Conservation (phyloP, 768 basidiomycete genomes). For the Lactarius indigo region DNA sequence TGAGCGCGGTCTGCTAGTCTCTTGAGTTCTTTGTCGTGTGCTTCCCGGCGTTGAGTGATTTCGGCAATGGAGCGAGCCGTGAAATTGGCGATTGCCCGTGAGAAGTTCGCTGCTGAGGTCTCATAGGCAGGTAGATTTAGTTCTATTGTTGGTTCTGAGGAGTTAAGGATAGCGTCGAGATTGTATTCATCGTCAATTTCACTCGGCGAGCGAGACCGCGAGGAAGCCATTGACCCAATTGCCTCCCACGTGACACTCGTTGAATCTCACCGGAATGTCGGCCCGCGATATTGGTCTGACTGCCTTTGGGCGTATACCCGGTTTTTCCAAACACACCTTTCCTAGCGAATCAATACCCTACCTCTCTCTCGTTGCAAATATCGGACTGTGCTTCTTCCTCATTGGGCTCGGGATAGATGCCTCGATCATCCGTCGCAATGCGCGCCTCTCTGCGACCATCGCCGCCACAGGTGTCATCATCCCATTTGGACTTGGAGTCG, state of each 20-base stretch:
- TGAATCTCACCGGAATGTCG: too few species aligned
- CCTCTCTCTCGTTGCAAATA: slow-evolving; percentile 82
- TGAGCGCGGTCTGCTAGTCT: slow-evolving; percentile 39
- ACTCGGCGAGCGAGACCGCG: too few species aligned
- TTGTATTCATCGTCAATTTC: background rate
- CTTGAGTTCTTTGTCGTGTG: background rate
- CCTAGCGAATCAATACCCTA: slow-evolving; percentile 67
- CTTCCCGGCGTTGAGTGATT: background rate
- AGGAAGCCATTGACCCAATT: too few species aligned
- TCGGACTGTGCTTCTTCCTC: slow-evolving; percentile 84
- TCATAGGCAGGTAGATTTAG: background rate
- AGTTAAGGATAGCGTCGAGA: background rate
- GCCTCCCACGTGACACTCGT: too few species aligned
- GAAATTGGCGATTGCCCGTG: background rate
- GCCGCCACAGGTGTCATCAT: slow-evolving; percentile 81
- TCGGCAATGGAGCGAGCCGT: background rate
- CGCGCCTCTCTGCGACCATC: slow-evolving; percentile 60
- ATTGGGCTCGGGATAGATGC: slow-evolving; percentile 91
- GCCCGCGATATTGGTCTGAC: too few species aligned
- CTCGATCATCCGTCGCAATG: slow-evolving; percentile 73
- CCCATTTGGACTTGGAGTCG: slow-evolving; percentile 84
- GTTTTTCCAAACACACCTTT: slow-evolving; percentile 85
- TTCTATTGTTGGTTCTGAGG: background rate
- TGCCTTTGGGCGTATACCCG: slow-evolving; percentile 39
- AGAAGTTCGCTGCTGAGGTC: background rate